A percentile compares a stretch with the other conserved stretches of the same genome.
phyloP scores from a whole-genome alignment of 345 rosid species.

The Cardamine chenopodiifolia region DNA sequence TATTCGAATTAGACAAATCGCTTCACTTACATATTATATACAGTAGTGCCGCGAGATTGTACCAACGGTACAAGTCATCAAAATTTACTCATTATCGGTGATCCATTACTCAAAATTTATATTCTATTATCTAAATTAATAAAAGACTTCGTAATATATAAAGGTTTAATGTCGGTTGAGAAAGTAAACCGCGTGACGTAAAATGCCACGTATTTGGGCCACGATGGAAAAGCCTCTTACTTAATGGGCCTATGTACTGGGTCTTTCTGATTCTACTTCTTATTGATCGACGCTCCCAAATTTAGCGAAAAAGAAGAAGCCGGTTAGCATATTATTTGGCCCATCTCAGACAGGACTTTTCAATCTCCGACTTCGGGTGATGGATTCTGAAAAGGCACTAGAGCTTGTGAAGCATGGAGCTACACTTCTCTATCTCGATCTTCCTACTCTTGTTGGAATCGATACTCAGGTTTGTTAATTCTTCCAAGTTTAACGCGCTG shows the following conservation, averaged over 20 bases:
- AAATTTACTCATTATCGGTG: too few relatives aligned
- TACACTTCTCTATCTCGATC: slow-evolving; percentile 82
- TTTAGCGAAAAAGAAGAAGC: slow-evolving; percentile 14
- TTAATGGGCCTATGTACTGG: not conserved
- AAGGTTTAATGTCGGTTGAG: slow-evolving; percentile 10
- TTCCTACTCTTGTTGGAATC: slow-evolving; percentile 85
- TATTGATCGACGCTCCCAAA: not conserved
- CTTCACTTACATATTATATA: too few relatives aligned
- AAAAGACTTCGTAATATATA: too few relatives aligned
- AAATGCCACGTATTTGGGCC: slow-evolving; percentile 1
- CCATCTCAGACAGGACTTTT: too few relatives aligned
- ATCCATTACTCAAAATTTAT: too few relatives aligned
- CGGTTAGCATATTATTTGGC: too few relatives aligned
- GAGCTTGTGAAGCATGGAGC: slow-evolving; percentile 79
- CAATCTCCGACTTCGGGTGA: too few relatives aligned
- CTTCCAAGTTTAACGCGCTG: too few relatives aligned
- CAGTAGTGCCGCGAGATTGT: too few relatives aligned
- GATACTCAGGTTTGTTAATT: slow-evolving; percentile 62
- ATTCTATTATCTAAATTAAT: too few relatives aligned
- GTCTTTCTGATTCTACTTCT: slow-evolving; percentile 8
- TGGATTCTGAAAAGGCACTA: slow-evolving; percentile 79
- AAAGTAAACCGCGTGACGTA: slow-evolving; percentile 31
- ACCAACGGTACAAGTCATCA: too few relatives aligned
- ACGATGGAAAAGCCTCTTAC: accelerated
- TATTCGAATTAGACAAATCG: too few relatives aligned